Evolutionary conservation across 2,329 filamentous ascomycete species (phyloP).

Genomic region (Sporothrix protearum): DNA sequence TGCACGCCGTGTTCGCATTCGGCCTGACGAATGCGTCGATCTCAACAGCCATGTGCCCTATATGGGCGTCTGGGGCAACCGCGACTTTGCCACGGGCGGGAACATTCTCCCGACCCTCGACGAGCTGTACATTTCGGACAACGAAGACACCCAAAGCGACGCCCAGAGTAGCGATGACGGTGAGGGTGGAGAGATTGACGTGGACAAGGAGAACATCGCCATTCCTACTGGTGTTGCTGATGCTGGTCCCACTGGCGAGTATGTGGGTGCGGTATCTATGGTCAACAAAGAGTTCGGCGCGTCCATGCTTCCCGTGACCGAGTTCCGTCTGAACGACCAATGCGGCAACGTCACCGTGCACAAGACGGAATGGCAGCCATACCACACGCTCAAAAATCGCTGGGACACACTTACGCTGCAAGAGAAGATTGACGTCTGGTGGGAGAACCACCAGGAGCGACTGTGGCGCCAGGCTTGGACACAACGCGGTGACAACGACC

Average conservation of each 20-base stretch:
- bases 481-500: constrained; percentile 35
- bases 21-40: constrained; percentile 48
- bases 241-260: background rate
- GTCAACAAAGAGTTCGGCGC: constrained; percentile 46
- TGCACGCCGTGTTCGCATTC: constrained; percentile 39
- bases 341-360: constrained; percentile 37
- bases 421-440: constrained; percentile 40
- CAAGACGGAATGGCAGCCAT: constrained; percentile 41
- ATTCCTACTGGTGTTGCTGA: too few relatives aligned
- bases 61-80: constrained; percentile 62
- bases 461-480: constrained; percentile 27
- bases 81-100: constrained; percentile 48
- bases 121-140: constrained; percentile 52
- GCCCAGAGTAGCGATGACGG: background rate
- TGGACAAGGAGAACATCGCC: background rate
- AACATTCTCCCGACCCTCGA: constrained; percentile 39
- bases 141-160: constrained; percentile 28
- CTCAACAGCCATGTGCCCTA: constrained; percentile 44
- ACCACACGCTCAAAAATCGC: constrained; percentile 45
- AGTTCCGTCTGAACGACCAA: constrained; percentile 27
- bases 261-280: constrained; percentile 31
- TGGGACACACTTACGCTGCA: constrained; percentile 40
- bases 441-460: constrained; percentile 33
- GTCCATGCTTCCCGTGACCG: constrained; percentile 32
- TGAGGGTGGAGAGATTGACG: too few relatives aligned